A percentile compares a stretch with the other conserved stretches of the same genome.
These are phyloP conservation scores for Fraxinus ornus DNA, from an alignment of 305 asterid species.

Conservation along the genomic window DNA sequence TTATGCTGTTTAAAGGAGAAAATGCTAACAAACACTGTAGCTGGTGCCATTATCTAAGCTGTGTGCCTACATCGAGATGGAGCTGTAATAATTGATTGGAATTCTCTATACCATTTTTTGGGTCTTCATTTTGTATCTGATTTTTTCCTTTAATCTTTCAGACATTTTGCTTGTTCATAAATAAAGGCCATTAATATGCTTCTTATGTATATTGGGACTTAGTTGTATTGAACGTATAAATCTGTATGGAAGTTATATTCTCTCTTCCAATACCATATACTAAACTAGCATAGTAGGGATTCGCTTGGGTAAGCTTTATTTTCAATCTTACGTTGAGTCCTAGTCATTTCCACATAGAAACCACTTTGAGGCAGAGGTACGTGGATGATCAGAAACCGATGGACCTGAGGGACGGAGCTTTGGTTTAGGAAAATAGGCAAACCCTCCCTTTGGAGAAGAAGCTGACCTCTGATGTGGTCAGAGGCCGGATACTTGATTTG, in stretches of 20 bases:
- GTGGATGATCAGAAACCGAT: too few relatives aligned
- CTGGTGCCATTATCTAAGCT: constrained; percentile 91
- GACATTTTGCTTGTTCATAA: constrained; percentile 8
- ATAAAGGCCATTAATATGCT: constrained; percentile 8
- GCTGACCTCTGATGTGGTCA: too few relatives aligned
- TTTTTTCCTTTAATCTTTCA: constrained; percentile 5
- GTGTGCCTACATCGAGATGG: constrained; percentile 92
- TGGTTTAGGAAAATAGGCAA: too few relatives aligned
- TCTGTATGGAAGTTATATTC: not conserved
- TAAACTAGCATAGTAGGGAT: too few relatives aligned
- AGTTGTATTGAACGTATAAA: not conserved
- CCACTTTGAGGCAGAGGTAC: too few relatives aligned
- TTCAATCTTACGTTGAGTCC: too few relatives aligned
- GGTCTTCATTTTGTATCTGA: constrained; percentile 11
- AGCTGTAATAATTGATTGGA: constrained; percentile 50
- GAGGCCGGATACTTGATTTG: too few relatives aligned
- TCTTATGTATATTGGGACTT: constrained; percentile 15
- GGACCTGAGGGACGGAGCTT: too few relatives aligned
- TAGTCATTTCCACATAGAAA: too few relatives aligned
- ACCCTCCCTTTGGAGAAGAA: too few relatives aligned
- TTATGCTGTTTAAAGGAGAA: constrained; percentile 72
- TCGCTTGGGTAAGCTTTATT: too few relatives aligned
- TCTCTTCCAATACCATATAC: not conserved
- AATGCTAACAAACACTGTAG: constrained; percentile 66
- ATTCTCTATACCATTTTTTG: constrained; percentile 1